Base-by-base conservation (phyloP, 805 yeast genomes). In the Metschnikowia lochheadii region DNA sequence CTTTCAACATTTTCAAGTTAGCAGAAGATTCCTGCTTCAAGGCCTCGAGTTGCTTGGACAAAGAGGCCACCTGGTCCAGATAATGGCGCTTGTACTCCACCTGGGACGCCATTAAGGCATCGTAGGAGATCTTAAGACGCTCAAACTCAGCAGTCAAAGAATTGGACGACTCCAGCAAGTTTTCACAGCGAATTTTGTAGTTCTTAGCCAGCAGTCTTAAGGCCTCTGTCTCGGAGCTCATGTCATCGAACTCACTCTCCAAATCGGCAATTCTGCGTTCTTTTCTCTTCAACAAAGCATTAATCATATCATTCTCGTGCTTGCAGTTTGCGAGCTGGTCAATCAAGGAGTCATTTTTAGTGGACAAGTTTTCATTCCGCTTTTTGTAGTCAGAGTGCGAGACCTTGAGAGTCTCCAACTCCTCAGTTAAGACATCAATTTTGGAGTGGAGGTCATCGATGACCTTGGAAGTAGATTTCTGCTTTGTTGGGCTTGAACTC, bases 261-360 rank as follows among this genome's bases (percentile, higher is more conserved):
- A 87, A 67, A 56, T 85, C 92, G 31, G 70, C 60, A 23, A 87
- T 78, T 48, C 88, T 72, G 46, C 91, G 74, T 58, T 86, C 89
- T 59, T 87, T 86, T 47, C 95, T 72, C 54, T 78, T 81, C 51
- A 88, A 67, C 54, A 87, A 68, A 1, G 89, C 82, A 59, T 79
- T 84, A 40, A 85, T 73, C 71, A 84, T 84, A 55, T 87, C 90
- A 58, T 84, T 84, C 60, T 89, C 92, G 63, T 86, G 91, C 64
- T 85, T 85, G 36, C 86, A 72, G 55, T 83, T 83, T 31, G 89
- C 81, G 53, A 84, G 66, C 64, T 83, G 87, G 58, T 84, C 89
- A 34, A 81, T 75, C 48, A 79, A 69, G 49, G 77, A 70, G 56
- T 79, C 83, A 58, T 83, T 70, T 66, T 80, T 74, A 60, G 75